phyloP scores from a whole-genome alignment of 2,329 filamentous ascomycete species.

The Cladophialophora yegresii region DNA sequence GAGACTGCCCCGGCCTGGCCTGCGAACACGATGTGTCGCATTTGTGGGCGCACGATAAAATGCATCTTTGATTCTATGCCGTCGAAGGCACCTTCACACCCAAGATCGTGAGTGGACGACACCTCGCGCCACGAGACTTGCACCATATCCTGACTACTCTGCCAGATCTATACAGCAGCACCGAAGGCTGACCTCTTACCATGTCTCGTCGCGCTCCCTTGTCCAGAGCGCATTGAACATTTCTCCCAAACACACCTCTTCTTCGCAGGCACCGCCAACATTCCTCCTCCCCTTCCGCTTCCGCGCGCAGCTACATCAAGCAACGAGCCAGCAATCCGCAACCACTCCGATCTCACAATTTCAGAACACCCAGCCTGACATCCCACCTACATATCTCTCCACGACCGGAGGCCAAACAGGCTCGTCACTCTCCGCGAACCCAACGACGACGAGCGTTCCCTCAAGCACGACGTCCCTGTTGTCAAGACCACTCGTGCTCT shows the following conservation, averaged over 20 bases:
- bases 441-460: constrained; percentile 26
- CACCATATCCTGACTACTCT: not conserved
- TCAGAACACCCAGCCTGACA: constrained; percentile 39
- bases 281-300: constrained; percentile 40
- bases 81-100: constrained; percentile 25
- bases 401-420: constrained; percentile 12
- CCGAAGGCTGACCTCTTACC: constrained; percentile 22
- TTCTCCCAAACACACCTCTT: constrained; percentile 11
- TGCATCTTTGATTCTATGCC: constrained; percentile 38
- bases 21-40: constrained; percentile 34
- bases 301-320: constrained; percentile 49
- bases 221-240: constrained; percentile 30
- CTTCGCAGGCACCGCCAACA: constrained; percentile 25
- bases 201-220: constrained; percentile 26
- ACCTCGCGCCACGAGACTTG: no score
- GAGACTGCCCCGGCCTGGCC: not conserved
- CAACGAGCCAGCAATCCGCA: constrained; percentile 24
- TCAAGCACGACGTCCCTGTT: constrained; percentile 33
- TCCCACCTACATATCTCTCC: constrained; percentile 39
- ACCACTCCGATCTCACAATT: constrained; percentile 35
- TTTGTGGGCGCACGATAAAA: constrained; percentile 37
- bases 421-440: constrained; percentile 23
- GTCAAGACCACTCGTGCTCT: constrained; percentile 44
- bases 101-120: constrained; percentile 14
- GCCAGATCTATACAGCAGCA: constrained; percentile 15